Evolutionary conservation across 345 rosid genomes (phyloP).

Genomic region (Ricinus communis): DNA sequence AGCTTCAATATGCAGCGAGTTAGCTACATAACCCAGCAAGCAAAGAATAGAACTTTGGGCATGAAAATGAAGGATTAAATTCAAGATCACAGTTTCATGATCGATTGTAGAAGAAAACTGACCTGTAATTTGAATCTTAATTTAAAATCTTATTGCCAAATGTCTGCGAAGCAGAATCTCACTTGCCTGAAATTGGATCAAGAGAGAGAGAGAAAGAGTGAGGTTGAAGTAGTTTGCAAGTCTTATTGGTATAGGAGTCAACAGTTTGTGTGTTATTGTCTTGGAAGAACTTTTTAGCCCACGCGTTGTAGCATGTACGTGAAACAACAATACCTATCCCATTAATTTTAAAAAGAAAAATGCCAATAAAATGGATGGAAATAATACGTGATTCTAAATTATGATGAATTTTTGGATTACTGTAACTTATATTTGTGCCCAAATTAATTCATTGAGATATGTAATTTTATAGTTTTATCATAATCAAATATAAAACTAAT

Average conservation of each 20-base stretch:
- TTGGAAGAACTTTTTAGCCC: background rate
- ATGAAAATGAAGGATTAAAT: background rate
- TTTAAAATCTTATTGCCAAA: background rate
- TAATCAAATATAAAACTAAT: too few relatives aligned
- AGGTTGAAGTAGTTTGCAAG: constrained; percentile 7
- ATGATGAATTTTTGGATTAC: too few relatives aligned
- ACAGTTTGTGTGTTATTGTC: background rate
- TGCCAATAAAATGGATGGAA: too few relatives aligned
- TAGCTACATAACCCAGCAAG: background rate
- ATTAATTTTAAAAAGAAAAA: background rate
- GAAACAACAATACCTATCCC: background rate
- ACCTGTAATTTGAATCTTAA: constrained; percentile 11
- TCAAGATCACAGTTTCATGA: background rate
- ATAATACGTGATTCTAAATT: too few relatives aligned
- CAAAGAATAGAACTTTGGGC: background rate
- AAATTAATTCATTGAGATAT: too few relatives aligned
- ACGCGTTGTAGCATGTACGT: background rate
- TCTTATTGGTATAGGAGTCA: constrained; percentile 12
- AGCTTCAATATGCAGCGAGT: constrained; percentile 1
- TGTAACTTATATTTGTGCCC: too few relatives aligned
- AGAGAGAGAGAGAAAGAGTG: constrained; percentile 7
- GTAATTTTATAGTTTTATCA: too few relatives aligned
- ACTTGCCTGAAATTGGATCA: background rate
- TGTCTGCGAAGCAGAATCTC: background rate
- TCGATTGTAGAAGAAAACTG: constrained; percentile 3